Conservation (phyloP, 1,284 basidiomycete species). For the Irpex sp. region DNA sequence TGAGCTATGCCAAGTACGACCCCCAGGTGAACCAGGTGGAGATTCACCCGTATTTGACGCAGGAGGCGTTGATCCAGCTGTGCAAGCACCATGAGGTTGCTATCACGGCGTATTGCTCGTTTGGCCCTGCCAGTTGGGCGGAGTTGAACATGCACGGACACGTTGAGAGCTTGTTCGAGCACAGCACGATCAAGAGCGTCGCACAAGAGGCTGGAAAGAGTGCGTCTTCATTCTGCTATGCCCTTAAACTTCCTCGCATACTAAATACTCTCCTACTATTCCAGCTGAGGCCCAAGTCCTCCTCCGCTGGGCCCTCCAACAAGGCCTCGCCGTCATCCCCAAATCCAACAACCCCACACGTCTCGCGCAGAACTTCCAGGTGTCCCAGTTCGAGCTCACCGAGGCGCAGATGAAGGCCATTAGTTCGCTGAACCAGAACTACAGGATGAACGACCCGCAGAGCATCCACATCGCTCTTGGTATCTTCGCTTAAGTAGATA, state of each 20-base stretch:
- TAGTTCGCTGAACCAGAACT: conserved; percentile 57
- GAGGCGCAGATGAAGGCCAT: conserved; percentile 59
- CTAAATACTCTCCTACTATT: conserved; percentile 24
- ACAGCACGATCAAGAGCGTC: conserved; percentile 42
- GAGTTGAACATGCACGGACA: conserved; percentile 58
- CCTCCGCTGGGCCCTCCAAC: conserved; percentile 77
- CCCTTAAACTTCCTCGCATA: not conserved
- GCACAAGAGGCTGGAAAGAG: conserved; percentile 55
- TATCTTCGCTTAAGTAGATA: conserved; percentile 56
- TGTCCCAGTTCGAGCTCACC: conserved; percentile 54
- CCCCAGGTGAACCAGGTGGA: conserved; percentile 77
- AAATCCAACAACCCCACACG: conserved; percentile 60
- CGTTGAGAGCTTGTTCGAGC: conserved; percentile 48
- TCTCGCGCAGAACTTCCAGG: conserved; percentile 58
- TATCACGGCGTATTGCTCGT: conserved; percentile 79
- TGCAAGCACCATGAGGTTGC: conserved; percentile 61
- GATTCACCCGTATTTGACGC: conserved; percentile 74
- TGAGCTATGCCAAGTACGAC: conserved; percentile 68
- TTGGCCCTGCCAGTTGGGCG: conserved; percentile 65
- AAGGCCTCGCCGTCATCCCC: conserved; percentile 75
- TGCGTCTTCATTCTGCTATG: conserved; percentile 29
- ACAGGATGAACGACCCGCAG: conserved; percentile 72
- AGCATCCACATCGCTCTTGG: conserved; percentile 60
- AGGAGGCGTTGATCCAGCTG: conserved; percentile 59
- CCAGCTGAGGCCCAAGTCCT: conserved; percentile 60